phyloP scores from a whole-genome alignment of 2,329 filamentous ascomycete genomes.

The Endocalyx cinctus region DNA sequence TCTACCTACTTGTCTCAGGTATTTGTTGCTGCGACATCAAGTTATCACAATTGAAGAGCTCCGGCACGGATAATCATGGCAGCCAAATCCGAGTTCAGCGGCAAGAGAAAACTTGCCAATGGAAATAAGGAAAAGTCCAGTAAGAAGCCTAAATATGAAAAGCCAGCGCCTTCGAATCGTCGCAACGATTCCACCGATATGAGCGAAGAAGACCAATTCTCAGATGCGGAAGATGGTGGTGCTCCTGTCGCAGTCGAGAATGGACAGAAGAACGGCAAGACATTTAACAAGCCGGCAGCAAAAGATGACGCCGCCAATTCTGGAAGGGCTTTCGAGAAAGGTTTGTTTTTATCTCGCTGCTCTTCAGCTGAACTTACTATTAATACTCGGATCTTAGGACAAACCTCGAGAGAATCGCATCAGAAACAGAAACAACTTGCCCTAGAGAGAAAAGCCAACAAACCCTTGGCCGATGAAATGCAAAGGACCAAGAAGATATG shows the following conservation, averaged over 20 bases:
- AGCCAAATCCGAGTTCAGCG: conserved; percentile 40
- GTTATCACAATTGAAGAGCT: too few relatives aligned
- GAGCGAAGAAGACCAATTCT: conserved; percentile 35
- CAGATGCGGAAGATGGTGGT: conserved; percentile 51
- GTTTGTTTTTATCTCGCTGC: conserved; percentile 24
- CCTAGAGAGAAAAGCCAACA: conserved; percentile 84
- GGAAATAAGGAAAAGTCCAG: conserved; percentile 40
- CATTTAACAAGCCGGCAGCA: too few relatives aligned
- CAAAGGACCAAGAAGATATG: conserved; percentile 92
- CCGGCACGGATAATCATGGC: conserved; percentile 42
- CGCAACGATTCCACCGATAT: conserved; percentile 32
- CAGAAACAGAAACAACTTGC: conserved; percentile 86
- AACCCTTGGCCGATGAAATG: conserved; percentile 87
- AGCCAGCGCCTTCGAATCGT: conserved; percentile 32
- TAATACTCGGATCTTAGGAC: conserved; percentile 34
- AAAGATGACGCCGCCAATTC: too few relatives aligned
- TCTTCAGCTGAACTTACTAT: conserved; percentile 9
- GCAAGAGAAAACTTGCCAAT: conserved; percentile 57
- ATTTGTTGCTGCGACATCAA: too few relatives aligned
- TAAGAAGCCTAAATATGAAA: conserved; percentile 31
- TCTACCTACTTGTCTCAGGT: too few relatives aligned
- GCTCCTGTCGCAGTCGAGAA: conserved; percentile 39
- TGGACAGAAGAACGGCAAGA: conserved; percentile 30
- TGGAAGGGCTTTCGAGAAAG: conserved; percentile 38
- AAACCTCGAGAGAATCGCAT: conserved; percentile 80